These are phyloP conservation scores for Tricholoma sp. DNA, from an alignment of 768 basidiomycete genomes.

Conservation along the genomic window DNA sequence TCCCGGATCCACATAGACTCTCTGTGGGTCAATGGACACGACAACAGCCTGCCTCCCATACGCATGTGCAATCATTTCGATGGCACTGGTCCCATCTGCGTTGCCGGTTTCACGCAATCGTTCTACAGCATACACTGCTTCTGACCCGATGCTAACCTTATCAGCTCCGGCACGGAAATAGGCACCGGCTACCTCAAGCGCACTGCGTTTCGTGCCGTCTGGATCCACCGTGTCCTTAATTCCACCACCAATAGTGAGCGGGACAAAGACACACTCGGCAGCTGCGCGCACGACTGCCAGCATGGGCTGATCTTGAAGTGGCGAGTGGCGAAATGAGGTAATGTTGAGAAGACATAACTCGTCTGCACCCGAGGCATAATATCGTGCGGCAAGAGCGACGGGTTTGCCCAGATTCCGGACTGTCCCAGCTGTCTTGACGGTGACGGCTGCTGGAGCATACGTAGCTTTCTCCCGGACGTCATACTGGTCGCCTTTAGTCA, in stretches of 20 bases:
- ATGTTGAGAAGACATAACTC: slow-evolving; percentile 98
- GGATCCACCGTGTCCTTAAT: slow-evolving; percentile 96
- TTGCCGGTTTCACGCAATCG: slow-evolving; percentile 51
- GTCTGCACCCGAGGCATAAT: slow-evolving; percentile 87
- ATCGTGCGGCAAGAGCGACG: slow-evolving; percentile 81
- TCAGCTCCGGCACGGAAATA: slow-evolving; percentile 98
- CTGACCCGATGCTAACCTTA: slow-evolving; percentile 96
- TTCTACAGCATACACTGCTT: slow-evolving; percentile 94
- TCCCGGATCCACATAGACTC: slow-evolving; percentile 68
- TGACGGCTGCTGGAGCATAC: slow-evolving; percentile 18
- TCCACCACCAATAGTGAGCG: slow-evolving; percentile 97
- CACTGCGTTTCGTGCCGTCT: slow-evolving; percentile 81
- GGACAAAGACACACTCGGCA: slow-evolving; percentile 88
- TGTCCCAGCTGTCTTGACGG: slow-evolving; percentile 53
- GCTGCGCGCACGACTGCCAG: slow-evolving; percentile 89
- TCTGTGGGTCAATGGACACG: slow-evolving; percentile 90
- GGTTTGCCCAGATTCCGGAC: slow-evolving; percentile 99
- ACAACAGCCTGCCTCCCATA: slow-evolving; percentile 98
- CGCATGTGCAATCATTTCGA: slow-evolving; percentile 84
- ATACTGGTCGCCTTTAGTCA: slow-evolving; percentile 99
- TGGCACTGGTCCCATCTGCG: slow-evolving; percentile 74
- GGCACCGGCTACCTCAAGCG: slow-evolving; percentile 90
- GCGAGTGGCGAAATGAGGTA: slow-evolving; percentile 97
- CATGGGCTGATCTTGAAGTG: slow-evolving; percentile 96
- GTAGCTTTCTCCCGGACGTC: slow-evolving; percentile 82